Evolutionary conservation across 495 filamentous ascomycete species (phyloP).

Genomic region (Neurospora intermedia): DNA sequence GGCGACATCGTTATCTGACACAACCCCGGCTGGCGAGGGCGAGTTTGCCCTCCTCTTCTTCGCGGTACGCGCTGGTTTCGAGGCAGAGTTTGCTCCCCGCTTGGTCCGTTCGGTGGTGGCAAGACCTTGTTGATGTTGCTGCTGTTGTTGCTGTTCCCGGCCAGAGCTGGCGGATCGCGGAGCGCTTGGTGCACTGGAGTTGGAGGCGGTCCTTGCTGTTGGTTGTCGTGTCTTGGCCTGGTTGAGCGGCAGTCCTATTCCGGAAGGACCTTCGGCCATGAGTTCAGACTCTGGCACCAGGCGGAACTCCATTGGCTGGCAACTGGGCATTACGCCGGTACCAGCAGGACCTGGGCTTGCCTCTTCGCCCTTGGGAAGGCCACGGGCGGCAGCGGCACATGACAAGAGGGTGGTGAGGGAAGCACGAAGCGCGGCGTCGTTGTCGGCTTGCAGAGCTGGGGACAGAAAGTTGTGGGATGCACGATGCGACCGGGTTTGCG

Average conservation of each 20-base stretch:
- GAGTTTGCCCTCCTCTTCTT: constrained; percentile 45
- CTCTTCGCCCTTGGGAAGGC: constrained; percentile 54
- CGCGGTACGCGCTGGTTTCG: constrained; percentile 27
- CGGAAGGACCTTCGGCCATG: constrained; percentile 32
- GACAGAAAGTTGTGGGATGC: constrained; percentile 51
- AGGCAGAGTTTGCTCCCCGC: constrained; percentile 32
- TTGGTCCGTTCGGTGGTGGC: constrained; percentile 39
- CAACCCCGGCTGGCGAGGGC: constrained; percentile 5
- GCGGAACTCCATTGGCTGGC: constrained; percentile 44
- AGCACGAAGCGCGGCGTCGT: constrained; percentile 86
- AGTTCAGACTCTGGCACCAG: constrained; percentile 71
- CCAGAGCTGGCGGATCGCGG: constrained; percentile 17
- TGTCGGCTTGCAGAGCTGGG: constrained; percentile 70
- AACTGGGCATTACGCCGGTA: constrained; percentile 32
- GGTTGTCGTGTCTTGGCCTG: constrained; percentile 2
- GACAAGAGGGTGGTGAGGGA: constrained; percentile 91
- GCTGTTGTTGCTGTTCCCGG: constrained; percentile 12
- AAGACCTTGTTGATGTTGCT: constrained; percentile 30
- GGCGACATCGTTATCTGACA: neutral
- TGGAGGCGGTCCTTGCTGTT: constrained; percentile 17
- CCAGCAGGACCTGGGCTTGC: constrained; percentile 16
- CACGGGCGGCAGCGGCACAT: constrained; percentile 78
- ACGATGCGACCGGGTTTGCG: constrained; percentile 36
- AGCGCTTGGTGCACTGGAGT: constrained; percentile 23
- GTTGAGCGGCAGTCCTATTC: neutral